A percentile compares a stretch with the other conserved stretches of the same genome.
phyloP scores from a whole-genome alignment of 2,329 filamentous ascomycete genomes.

The Chrysosporium queenslandicum region DNA sequence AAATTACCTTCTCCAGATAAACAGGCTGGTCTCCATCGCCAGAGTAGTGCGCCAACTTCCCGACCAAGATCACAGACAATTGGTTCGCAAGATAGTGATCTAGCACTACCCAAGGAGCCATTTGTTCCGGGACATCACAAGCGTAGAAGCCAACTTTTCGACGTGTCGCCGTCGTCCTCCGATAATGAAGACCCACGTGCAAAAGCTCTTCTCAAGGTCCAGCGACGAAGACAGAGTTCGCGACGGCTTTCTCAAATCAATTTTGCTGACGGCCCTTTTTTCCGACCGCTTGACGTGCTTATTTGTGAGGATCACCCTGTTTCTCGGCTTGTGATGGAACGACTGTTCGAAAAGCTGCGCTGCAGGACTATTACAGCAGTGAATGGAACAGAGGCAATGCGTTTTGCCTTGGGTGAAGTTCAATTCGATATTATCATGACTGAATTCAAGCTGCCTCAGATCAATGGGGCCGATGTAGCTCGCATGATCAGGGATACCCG shows the following conservation, averaged over 20 bases:
- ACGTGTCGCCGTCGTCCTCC: conserved; percentile 93
- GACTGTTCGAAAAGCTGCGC: conserved; percentile 84
- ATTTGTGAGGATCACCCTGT: conserved; percentile 98
- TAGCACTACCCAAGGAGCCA: conserved; percentile 52
- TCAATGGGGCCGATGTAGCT: conserved; percentile 89
- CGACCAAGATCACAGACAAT: conserved; percentile 83
- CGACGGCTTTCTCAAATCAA: conserved; percentile 85
- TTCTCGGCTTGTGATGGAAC: conserved; percentile 97
- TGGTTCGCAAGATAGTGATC: conserved; percentile 84
- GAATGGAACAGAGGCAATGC: conserved; percentile 82
- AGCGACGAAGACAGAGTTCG: conserved; percentile 91
- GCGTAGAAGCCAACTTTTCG: conserved; percentile 84
- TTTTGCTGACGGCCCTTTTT: conserved; percentile 70
- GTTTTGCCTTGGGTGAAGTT: conserved; percentile 91
- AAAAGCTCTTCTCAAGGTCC: conserved; percentile 81
- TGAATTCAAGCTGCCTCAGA: conserved; percentile 88
- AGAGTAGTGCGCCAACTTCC: conserved; percentile 51
- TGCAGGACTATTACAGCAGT: conserved; percentile 88
- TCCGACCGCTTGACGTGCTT: conserved; percentile 82
- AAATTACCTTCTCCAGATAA: conserved; percentile 45
- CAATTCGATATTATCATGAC: conserved; percentile 99
- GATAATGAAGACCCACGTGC: conserved; percentile 93
- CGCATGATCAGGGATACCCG: conserved; percentile 97
- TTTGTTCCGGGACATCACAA: conserved; percentile 67
- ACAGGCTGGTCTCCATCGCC: conserved; percentile 49